Evolutionary conservation across 192 early-diverging fungal species (phyloP), one percentile per base, ranked within the genome.

Genomic region (Coemansia sp.): DNA sequence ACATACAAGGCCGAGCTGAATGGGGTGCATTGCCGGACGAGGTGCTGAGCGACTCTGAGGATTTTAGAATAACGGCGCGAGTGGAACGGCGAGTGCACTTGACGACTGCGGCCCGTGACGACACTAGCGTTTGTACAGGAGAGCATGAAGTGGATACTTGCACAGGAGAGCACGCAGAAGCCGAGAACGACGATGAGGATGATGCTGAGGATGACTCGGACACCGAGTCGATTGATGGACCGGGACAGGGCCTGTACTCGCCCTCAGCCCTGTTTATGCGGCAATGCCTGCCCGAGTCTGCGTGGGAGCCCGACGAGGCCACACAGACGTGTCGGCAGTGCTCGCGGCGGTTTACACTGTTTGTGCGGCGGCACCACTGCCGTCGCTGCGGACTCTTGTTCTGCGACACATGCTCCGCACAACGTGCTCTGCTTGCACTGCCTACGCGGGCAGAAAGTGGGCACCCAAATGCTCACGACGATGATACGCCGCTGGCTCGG

Each of bases 361-460:
- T 88, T 55, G 57, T 90, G 38, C 76, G 95, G 54, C 84, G 93
- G 55, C 95, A 96, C 67, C 95, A 97, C 73, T 97, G 95, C 72
- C 85, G 95, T 51, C 90, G 91, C 23, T 96, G 94, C 84, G 94
- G 94, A 6, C 75, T 85, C 27, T 79, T 96, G 51, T 90, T 92
- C 32, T 96, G 94, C 72, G 91, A 91, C 66, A 74, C 67, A 17
- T 96, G 93, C 74, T 90, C 89, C 4, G 83, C 84, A 5, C 63
- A 81, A 29, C 83, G 88, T 29, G 66, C 83, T 5, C 79, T 73
- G 41, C 62, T 92, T 19, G 77, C 83, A 2, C 72, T 83, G 62
- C 83, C 57, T 47, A 79, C 61, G 1, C 73, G 67, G 72, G 39
- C 65, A 72, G 41, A 62, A n/a, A 61, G 66, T 49, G 48, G 43